Evolutionary conservation across 257 asterid genomes (phyloP), one percentile per base, ranked within the genome.

Genomic region (Ilex asprella): DNA sequence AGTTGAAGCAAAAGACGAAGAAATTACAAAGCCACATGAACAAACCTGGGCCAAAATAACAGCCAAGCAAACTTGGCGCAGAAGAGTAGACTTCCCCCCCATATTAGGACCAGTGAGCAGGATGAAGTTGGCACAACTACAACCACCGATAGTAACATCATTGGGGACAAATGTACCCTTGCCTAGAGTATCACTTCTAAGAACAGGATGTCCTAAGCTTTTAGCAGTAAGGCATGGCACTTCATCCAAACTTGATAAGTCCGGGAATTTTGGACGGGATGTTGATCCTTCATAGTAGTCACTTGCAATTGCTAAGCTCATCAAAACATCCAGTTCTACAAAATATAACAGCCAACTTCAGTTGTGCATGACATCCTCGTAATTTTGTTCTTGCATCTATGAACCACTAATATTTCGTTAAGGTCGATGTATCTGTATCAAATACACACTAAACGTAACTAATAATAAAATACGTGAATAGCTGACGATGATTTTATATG

Each of bases 81-180:
- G 81, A 75, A 93, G 94, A 31, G 99, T 93, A 58, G 97, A 93
- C 74, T 92, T 92, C 63, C 99, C 99, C 60, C 99, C 99, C 99
- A 93, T 93, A 83, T 93, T 93, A 68, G 99, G 97, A 58, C 99
- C 97, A 58, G 95, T 92, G 58, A 92, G 96, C 71, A 92, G 88
- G 78, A 89, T 80, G 78, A 89, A 89, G 69, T 81, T 74, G 59
- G 97, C 79, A 60, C 79, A 72, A 65, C 69, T 78, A 64, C 89
- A 78, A 72, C 94, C 95, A 51, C 97, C 96, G 59, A 92, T 86
- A 39, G 80, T 71, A 50, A 89, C 78, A 77, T 87, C 91, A 78
- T 92, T 92, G 68, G 95, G 82, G 49, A 92, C 96, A 71, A 89
- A 92, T 59, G 84, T 52, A 64, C 96, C 95, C 75, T 92, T 90